Evolutionary conservation across 768 basidiomycete species (phyloP), one percentile per base, ranked within the genome.

Genomic region (Agrocybe chaxingu): DNA sequence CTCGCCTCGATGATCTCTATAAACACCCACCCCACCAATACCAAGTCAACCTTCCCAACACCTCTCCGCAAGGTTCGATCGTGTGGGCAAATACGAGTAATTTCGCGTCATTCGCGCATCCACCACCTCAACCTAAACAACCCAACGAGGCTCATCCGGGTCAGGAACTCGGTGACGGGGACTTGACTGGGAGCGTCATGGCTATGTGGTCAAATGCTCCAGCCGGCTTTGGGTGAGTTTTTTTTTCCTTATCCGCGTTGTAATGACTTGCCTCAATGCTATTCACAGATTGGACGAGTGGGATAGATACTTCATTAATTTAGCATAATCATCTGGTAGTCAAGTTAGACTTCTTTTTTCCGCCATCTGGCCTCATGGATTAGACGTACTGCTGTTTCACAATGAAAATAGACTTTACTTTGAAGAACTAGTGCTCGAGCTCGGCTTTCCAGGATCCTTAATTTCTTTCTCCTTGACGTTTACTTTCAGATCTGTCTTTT

Each of bases 201-300:
- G 74, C 77, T 24, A 84, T 87, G 82, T 88, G 86, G 85, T 82
- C 81, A 1, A 75, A 70, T 52, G 81, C 83, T n/a, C 84, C 85
- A 1, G 72, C 75, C 8, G 77, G 80, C 12, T 84, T 84, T 56
- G 82, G 83, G 85, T 87, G 61, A 64, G 84, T 70, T 6, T 46
- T 16, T 49, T 41, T 42, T 24, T 42, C 34, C 42, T 37, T 45
- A 8, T 16, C 40, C 34, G 29, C 34, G 18, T 12, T 19, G 16
- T 49, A 37, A 24, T 39, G 40, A 41, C 31, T 7, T 10, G 13
- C 16, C 19, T 18, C 7, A 50, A 50, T 24, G 13, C 47, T 35
- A 43, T 50, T 51, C 54, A 42, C 54, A 78, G 77, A 51, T 42
- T 72, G 56, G 73, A 75, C 52, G 74, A 76, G 43, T 78, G 75